A percentile compares a stretch with the other conserved stretches of the same genome.
These are phyloP conservation scores for Aspergillus sp. DNA, from an alignment of 2,329 filamentous ascomycete genomes.

Conservation along the genomic window DNA sequence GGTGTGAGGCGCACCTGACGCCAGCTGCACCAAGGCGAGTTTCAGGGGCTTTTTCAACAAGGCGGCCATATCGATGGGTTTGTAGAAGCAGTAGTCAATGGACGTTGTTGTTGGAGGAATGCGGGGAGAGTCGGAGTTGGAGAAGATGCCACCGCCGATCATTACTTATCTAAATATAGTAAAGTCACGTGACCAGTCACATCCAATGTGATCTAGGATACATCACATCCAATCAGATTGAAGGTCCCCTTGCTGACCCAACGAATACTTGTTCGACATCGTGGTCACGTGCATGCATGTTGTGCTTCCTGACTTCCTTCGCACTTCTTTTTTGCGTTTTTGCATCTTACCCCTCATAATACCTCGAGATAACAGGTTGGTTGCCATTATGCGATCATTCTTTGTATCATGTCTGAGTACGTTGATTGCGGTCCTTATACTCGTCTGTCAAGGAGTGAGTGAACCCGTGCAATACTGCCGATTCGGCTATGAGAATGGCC, in stretches of 20 bases:
- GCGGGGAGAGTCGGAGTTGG: conserved; percentile 1
- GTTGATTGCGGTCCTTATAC: neutral
- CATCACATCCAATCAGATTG: neutral
- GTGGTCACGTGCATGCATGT: neutral
- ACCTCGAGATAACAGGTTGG: neutral
- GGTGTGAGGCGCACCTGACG: conserved; percentile 55
- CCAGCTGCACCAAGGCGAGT: conserved; percentile 78
- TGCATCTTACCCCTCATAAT: neutral
- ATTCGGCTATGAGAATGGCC: conserved; percentile 2
- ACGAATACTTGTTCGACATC: neutral
- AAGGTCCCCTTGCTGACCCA: neutral
- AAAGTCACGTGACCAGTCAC: neutral
- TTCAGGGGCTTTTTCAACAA: conserved; percentile 75
- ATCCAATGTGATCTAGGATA: no score
- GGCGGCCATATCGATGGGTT: conserved; percentile 42
- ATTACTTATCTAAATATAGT: neutral
- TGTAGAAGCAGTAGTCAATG: neutral
- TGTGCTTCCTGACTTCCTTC: neutral
- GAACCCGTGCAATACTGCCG: conserved; percentile 13
- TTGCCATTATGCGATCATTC: neutral
- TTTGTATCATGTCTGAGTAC: neutral
- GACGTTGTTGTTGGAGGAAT: neutral
- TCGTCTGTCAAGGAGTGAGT: neutral
- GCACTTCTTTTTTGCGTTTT: neutral
- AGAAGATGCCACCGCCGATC: neutral